Base-by-base conservation (phyloP, 805 yeast species). In the Ogataea pilisensis region DNA sequence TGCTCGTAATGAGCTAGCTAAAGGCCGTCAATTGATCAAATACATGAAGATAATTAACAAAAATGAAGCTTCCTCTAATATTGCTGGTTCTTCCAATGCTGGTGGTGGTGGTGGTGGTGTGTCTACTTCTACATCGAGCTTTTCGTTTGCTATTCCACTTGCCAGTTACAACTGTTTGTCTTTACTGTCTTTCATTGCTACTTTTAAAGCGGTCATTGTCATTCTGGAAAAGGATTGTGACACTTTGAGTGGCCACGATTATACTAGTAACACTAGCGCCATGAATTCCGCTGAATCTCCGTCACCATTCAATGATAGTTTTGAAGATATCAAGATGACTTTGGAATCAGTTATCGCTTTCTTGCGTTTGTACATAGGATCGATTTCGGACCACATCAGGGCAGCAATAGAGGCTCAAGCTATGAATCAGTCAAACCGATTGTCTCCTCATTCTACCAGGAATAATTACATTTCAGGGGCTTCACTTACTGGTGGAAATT, bases 161-260 rank as follows among this genome's bases (percentile, higher is more conserved):
- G 29, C 14, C 13, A 29, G 42, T 24, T 44, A 41, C 31, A 49
- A 48, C 32, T 55, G 57, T 12, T 39, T 59, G n/a, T 54, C 65
- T 3, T 42, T 63, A 24, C 43, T 61, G 28, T 48, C 63, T 3
- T 56, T 60, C 18, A 50, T 56, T 42, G 59, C 60, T 6, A 43
- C 55, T 3, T 51, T 57, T 41, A 50, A 52, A 19, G 48, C 62
- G 0, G 44, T 55, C 9, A 43, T 46, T 22, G 47, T 48, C 9
- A 44, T 58, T 31, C 32, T 53, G 12, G 50, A 46, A n/a, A 45
- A 52, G 21, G 54, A 54, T 35, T 45, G 40, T 26, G 46, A 38
- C 12, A 33, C 36, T n/a, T 18, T 41, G 18, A 13, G n/a, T 8
- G 7, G 6, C 18, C 18, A 37, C n/a, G 31, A 37, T 5, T 4